Conservation (phyloP, 352 stramenopile species). For the Pythium rishiriense region DNA sequence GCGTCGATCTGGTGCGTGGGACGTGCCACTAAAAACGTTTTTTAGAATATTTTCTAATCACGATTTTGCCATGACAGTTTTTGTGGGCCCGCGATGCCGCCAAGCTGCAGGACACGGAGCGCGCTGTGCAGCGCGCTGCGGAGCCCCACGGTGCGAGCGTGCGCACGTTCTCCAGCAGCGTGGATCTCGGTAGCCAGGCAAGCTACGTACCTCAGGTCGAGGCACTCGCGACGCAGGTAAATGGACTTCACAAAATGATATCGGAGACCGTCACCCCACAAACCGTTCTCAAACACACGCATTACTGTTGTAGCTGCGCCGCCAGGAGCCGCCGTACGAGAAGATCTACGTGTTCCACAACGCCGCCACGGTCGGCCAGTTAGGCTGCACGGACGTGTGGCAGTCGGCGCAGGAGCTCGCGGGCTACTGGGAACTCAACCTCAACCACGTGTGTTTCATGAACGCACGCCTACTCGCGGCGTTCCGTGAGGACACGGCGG, state of each 20-base stretch:
- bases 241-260: neutral
- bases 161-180: slow-evolving; percentile 6
- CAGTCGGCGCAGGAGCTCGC: slow-evolving; percentile 3
- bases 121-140: slow-evolving; percentile 2
- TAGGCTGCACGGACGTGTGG: slow-evolving; percentile 20
- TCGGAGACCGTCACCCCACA: slow-evolving; percentile 1
- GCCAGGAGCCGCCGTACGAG: slow-evolving; percentile 14
- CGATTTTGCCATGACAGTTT: neutral
- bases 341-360: slow-evolving; percentile 17
- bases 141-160: neutral
- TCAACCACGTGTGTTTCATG: slow-evolving; percentile 18
- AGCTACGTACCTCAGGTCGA: slow-evolving; percentile 16
- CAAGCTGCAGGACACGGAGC: slow-evolving; percentile 23
- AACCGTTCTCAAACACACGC: neutral
- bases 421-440: slow-evolving; percentile 19
- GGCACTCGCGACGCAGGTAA: slow-evolving; percentile 7
- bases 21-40: neutral
- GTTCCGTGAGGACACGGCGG: neutral
- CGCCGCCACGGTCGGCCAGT: slow-evolving; percentile 11
- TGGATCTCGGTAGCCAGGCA: slow-evolving; percentile 11
- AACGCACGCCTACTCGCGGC: slow-evolving; percentile 16
- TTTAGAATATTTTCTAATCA: neutral
- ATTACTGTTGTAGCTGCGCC: neutral
- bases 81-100: slow-evolving; percentile 15
- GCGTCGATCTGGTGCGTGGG: slow-evolving; percentile 2